phyloP scores from a whole-genome alignment of 805 yeast genomes.

The Ogataea polymorpha region DNA sequence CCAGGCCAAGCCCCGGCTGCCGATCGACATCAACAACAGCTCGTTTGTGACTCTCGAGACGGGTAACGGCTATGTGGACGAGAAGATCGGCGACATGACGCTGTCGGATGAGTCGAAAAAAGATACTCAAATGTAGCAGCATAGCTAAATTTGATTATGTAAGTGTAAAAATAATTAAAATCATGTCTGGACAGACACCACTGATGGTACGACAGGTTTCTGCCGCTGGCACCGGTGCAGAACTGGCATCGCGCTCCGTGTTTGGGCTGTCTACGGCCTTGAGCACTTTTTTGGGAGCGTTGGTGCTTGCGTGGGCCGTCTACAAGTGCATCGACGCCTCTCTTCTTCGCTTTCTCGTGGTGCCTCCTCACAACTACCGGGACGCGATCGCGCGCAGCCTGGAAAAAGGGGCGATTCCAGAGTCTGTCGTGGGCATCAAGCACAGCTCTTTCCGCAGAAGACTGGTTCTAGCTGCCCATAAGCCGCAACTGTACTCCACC shows the following conservation, averaged over 20 bases:
- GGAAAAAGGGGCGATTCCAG: conserved; percentile 19
- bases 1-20: conserved; percentile 1
- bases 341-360: conserved; percentile 21
- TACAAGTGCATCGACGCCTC: conserved; percentile 22
- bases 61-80: conserved; percentile 19
- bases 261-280: background rate
- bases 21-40: conserved; percentile 10
- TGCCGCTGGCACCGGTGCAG: background rate
- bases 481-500: conserved; percentile 35
- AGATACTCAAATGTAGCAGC: conserved; percentile 23
- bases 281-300: conserved; percentile 4
- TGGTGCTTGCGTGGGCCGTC: conserved; percentile 7
- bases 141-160: background rate
- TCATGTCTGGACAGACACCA: conserved; percentile 1
- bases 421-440: conserved; percentile 27
- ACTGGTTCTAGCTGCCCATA: conserved; percentile 29
- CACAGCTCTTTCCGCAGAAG: conserved; percentile 30
- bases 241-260: background rate
- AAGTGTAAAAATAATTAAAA: background rate
- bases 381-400: conserved; percentile 23
- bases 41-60: conserved; percentile 20
- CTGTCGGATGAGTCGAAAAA: conserved; percentile 23
- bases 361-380: conserved; percentile 30
- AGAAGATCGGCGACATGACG: conserved; percentile 24
- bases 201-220: background rate